A percentile compares a stretch with the other conserved stretches of the same genome.
Evolutionary conservation across 2,329 filamentous ascomycete species (phyloP).

Genomic region (Trichoderma pleuroti): DNA sequence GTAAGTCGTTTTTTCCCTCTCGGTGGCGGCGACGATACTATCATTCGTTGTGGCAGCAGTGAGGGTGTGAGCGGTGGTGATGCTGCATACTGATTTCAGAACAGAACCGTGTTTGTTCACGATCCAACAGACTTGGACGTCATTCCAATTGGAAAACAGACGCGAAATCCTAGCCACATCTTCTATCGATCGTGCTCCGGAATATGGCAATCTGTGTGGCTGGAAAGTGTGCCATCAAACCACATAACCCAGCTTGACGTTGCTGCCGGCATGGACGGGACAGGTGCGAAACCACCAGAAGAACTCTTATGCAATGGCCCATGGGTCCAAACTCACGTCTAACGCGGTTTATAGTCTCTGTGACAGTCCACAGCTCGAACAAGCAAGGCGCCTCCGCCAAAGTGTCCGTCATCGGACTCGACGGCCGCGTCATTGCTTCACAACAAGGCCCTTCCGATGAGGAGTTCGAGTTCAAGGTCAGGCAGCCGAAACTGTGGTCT

Average conservation of each 20-base stretch:
- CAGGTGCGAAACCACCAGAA: constrained; percentile 34
- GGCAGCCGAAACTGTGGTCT: constrained; percentile 59
- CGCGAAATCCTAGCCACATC: constrained; percentile 54
- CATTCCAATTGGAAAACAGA: constrained; percentile 66
- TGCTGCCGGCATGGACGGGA: constrained; percentile 52
- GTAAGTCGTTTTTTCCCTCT: constrained; percentile 33
- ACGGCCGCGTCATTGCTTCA: constrained; percentile 42
- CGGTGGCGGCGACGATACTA: neutral
- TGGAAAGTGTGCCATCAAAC: constrained; percentile 57
- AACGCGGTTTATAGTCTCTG: constrained; percentile 42
- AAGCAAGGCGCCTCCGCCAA: constrained; percentile 34
- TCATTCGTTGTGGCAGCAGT: no score
- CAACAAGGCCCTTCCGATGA: constrained; percentile 44
- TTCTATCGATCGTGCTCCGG: constrained; percentile 71
- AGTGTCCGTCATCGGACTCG: constrained; percentile 35
- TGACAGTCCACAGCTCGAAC: constrained; percentile 50
- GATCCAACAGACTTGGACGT: constrained; percentile 63
- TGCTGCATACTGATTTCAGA: neutral
- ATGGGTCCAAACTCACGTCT: neutral
- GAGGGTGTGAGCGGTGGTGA: no score
- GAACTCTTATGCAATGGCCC: neutral
- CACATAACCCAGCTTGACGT: constrained; percentile 59
- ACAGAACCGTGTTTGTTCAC: constrained; percentile 59
- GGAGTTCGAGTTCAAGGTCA: constrained; percentile 53
- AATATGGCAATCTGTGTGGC: constrained; percentile 73